Percentiles rank a stretch among this genome's conserved stretches.
Conservation (phyloP, 2,329 filamentous ascomycete species). For the Harringtonia lauricola region DNA sequence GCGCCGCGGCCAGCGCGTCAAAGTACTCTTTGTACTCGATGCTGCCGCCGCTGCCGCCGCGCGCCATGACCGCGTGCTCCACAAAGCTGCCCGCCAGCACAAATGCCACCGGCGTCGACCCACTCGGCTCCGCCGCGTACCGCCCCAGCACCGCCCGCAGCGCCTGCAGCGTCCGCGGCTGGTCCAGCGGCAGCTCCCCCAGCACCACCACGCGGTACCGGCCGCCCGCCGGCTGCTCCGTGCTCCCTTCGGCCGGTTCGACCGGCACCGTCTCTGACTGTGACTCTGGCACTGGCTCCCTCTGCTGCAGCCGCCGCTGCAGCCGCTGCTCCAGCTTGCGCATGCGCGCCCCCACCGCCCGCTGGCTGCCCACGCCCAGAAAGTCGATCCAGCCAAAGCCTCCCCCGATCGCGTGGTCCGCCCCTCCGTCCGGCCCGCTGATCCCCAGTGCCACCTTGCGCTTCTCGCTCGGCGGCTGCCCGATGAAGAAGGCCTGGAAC, state of each 20-base stretch:
- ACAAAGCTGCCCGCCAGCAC: constrained; percentile 80
- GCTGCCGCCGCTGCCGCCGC: constrained; percentile 62
- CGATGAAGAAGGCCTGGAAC: constrained; percentile 83
- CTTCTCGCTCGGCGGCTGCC: constrained; percentile 83
- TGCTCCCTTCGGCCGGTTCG: neutral
- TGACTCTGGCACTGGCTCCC: constrained; percentile 14
- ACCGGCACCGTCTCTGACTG: constrained; percentile 15
- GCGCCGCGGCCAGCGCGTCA: constrained; percentile 69
- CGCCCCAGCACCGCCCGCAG: constrained; percentile 65
- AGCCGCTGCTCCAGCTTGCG: constrained; percentile 63
- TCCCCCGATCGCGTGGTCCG: constrained; percentile 55
- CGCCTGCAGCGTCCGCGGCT: constrained; percentile 69
- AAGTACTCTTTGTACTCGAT: constrained; percentile 98
- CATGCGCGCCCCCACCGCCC: constrained; percentile 75
- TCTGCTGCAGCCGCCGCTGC: constrained; percentile 29
- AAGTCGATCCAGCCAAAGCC: constrained; percentile 98
- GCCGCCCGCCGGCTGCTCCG: constrained; percentile 15
- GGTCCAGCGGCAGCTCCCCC: constrained; percentile 78
- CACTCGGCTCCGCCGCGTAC: constrained; percentile 57
- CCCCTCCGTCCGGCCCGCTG: constrained; percentile 44
- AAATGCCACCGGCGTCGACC: constrained; percentile 64
- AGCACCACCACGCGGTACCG: constrained; percentile 59
- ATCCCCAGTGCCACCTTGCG: constrained; percentile 69
- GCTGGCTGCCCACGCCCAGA: constrained; percentile 79
- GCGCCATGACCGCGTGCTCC: constrained; percentile 51